A percentile compares a stretch with the other conserved stretches of the same genome.
These are phyloP conservation scores for Metschnikowia colocasiae DNA, from an alignment of 805 yeast genomes.

Conservation along the genomic window DNA sequence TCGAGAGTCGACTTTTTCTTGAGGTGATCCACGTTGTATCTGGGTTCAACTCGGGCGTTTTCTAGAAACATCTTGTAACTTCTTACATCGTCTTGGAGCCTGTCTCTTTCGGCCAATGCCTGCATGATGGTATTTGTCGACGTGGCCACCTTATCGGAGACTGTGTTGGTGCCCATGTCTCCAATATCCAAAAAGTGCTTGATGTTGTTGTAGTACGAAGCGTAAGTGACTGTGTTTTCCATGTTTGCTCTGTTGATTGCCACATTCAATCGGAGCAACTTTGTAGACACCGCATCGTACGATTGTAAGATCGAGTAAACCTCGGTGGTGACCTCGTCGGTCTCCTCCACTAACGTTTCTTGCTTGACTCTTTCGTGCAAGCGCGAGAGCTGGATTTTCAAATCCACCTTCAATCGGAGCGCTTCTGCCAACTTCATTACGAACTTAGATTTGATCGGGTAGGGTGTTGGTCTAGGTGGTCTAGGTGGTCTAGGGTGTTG, in stretches of 20 bases:
- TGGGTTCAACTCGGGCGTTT: not conserved
- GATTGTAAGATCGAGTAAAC: not conserved
- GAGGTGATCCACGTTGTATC: not conserved
- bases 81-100: not conserved
- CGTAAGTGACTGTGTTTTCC: not conserved
- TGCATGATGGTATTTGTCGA: not conserved
- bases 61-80: not conserved
- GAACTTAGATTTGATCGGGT: too few relatives aligned
- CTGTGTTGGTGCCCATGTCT: not conserved
- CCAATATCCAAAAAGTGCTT: not conserved
- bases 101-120: constrained; percentile 1
- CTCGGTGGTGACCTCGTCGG: not conserved
- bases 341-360: not conserved
- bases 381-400: not conserved
- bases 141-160: not conserved
- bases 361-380: not conserved
- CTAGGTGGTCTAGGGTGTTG: too few relatives aligned
- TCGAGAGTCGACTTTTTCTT: constrained; percentile 2
- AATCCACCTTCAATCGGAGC: not conserved
- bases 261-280: not conserved
- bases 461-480: too few relatives aligned
- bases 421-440: constrained; percentile 2
- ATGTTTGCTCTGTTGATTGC: not conserved
- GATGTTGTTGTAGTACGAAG: not conserved
- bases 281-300: not conserved